These are phyloP conservation scores for Salmacisia buchloeana DNA, from an alignment of 1,284 basidiomycete genomes.

Conservation along the genomic window DNA sequence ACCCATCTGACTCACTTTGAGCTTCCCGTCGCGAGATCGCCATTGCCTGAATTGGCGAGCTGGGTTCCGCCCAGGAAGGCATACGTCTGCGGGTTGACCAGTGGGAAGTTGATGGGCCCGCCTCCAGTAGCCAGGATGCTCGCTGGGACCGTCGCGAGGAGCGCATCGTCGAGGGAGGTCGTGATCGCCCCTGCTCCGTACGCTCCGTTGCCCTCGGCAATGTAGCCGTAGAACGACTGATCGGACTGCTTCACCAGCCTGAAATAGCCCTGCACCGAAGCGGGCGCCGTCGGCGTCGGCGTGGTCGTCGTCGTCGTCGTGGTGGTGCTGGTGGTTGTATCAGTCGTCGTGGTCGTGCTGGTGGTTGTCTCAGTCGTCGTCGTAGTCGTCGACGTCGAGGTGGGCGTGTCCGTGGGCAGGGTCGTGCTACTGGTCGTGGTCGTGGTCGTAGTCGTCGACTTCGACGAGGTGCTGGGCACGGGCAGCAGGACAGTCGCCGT, in stretches of 20 bases:
- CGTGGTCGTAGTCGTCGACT: neutral
- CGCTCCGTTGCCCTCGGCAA: neutral
- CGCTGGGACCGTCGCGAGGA: neutral
- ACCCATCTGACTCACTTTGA: neutral
- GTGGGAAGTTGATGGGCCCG: neutral
- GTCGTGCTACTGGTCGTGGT: neutral
- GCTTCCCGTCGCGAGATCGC: neutral
- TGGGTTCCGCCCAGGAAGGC: neutral
- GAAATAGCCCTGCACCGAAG: neutral
- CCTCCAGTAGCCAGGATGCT: neutral
- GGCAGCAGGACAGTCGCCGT: neutral
- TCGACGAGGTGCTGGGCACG: neutral
- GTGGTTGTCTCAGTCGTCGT: neutral
- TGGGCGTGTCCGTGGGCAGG: neutral
- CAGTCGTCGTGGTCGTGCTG: neutral
- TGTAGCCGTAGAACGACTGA: neutral
- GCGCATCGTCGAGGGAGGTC: neutral
- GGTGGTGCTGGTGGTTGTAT: neutral
- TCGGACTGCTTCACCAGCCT: neutral
- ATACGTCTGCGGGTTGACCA: neutral
- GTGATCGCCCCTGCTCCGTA: neutral
- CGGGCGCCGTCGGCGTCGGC: neutral
- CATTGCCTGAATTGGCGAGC: neutral
- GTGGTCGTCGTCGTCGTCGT: neutral
- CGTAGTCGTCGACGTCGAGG: neutral